Evolutionary conservation across 352 stramenopile species (phyloP).

Genomic region (Phytophthora sp.): DNA sequence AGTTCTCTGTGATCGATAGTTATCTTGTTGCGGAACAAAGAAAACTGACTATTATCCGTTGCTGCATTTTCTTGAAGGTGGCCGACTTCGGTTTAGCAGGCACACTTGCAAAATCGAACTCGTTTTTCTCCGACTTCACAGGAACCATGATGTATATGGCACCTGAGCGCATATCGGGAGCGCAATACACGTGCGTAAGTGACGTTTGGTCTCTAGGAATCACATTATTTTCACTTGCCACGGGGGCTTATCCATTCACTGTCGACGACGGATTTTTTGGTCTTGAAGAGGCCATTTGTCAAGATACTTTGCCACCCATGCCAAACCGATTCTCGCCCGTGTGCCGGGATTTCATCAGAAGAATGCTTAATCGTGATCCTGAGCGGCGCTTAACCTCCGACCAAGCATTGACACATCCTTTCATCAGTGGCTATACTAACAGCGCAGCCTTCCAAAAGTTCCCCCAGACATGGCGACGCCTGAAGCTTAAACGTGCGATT

Average conservation of each 20-base stretch:
- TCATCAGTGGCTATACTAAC: constrained; percentile 56
- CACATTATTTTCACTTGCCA: constrained; percentile 70
- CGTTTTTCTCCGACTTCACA: constrained; percentile 87
- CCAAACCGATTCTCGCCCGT: constrained; percentile 82
- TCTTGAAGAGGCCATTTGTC: constrained; percentile 82
- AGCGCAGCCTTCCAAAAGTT: constrained; percentile 44
- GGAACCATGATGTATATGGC: constrained; percentile 97
- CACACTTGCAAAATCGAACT: constrained; percentile 75
- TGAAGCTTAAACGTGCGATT: constrained; percentile 35
- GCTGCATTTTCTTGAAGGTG: constrained; percentile 47
- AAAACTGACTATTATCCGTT: too few species aligned
- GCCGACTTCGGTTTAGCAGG: constrained; percentile 84
- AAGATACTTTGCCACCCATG: constrained; percentile 73
- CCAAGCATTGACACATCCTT: constrained; percentile 92
- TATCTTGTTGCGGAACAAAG: too few species aligned
- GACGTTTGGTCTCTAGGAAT: constrained; percentile 85
- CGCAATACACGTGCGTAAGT: constrained; percentile 85
- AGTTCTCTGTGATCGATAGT: too few species aligned
- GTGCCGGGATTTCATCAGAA: constrained; percentile 94
- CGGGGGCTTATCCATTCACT: constrained; percentile 73
- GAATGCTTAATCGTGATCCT: constrained; percentile 91
- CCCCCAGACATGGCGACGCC: constrained; percentile 39
- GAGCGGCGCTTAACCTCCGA: constrained; percentile 76
- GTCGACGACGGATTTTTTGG: constrained; percentile 84
- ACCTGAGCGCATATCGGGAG: constrained; percentile 90